These are phyloP conservation scores for Aspergillus heteromorphus DNA, from an alignment of 495 filamentous ascomycete genomes.

Conservation along the genomic window DNA sequence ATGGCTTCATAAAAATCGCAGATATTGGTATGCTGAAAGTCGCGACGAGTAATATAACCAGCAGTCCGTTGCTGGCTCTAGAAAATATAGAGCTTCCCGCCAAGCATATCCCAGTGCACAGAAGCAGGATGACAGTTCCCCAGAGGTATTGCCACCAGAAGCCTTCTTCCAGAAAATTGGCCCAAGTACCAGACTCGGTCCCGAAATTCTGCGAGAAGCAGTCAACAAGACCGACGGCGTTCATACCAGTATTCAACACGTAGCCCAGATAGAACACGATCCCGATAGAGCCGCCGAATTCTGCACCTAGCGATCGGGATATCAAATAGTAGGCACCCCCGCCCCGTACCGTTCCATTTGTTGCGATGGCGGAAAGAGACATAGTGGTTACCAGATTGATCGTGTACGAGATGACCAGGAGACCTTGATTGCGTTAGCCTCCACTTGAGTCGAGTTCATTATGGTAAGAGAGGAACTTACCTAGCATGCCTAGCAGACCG, in stretches of 20 bases:
- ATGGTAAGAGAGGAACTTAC: conserved; percentile 35
- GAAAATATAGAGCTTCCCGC: conserved; percentile 78
- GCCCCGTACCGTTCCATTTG: conserved; percentile 83
- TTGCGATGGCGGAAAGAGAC: conserved; percentile 82
- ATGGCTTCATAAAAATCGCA: conserved; percentile 60
- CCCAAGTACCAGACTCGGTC: conserved; percentile 48
- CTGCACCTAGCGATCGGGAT: conserved; percentile 77
- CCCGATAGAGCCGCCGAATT: conserved; percentile 88
- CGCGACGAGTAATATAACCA: conserved; percentile 65
- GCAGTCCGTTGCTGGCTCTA: conserved; percentile 72
- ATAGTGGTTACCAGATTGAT: conserved; percentile 82
- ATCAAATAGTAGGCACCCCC: conserved; percentile 89
- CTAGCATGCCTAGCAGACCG: conserved; percentile 74
- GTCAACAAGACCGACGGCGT: conserved; percentile 81
- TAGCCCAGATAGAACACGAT: conserved; percentile 84
- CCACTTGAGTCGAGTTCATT: neutral
- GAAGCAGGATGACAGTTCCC: conserved; percentile 62
- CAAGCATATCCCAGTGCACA: conserved; percentile 74
- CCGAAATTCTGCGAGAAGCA: conserved; percentile 78
- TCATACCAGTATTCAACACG: conserved; percentile 83
- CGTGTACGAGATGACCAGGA: conserved; percentile 66
- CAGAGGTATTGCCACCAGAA: conserved; percentile 79
- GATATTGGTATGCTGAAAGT: conserved; percentile 82
- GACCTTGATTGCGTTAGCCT: conserved; percentile 39
- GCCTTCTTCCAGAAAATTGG: conserved; percentile 59